Conservation (phyloP, 2,329 filamentous ascomycete species). For the Reticulascus tulasneorum region DNA sequence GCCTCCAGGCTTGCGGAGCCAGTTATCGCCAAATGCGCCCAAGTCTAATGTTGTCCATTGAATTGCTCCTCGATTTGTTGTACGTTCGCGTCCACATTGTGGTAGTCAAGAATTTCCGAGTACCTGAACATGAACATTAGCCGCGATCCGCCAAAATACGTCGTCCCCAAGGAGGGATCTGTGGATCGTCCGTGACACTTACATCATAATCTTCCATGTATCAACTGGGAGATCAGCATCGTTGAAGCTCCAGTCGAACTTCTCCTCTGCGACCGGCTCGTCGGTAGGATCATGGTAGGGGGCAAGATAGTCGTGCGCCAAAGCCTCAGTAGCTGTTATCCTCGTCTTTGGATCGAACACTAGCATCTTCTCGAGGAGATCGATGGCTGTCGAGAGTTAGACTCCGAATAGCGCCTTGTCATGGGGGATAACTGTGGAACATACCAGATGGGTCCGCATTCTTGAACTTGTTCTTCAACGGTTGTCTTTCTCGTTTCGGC, state of each 20-base stretch:
- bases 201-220: slow-evolving; percentile 99
- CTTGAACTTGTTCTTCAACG: slow-evolving; percentile 85
- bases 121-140: slow-evolving; percentile 59
- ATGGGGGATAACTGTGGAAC: slow-evolving; percentile 6
- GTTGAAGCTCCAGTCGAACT: slow-evolving; percentile 99
- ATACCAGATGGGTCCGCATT: slow-evolving; percentile 79
- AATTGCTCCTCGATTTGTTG: slow-evolving; percentile 27
- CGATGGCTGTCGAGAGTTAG: too few relatives aligned
- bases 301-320: slow-evolving; percentile 88
- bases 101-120: slow-evolving; percentile 97
- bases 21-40: slow-evolving; percentile 2
- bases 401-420: too few relatives aligned
- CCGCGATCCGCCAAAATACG: not conserved
- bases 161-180: not conserved
- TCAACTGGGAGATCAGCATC: slow-evolving; percentile 96
- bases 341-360: slow-evolving; percentile 98
- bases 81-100: slow-evolving; percentile 70
- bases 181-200: slow-evolving; percentile 30
- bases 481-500: slow-evolving; percentile 88
- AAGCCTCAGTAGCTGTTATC: slow-evolving; percentile 78
- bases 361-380: slow-evolving; percentile 92
- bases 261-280: slow-evolving; percentile 91
- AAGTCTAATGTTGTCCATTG: slow-evolving; percentile 31
- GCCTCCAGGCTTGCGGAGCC: slow-evolving; percentile 5
- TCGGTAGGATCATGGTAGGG: slow-evolving; percentile 98